A percentile compares a stretch with the other conserved stretches of the same genome.
These are phyloP conservation scores for Globisporangium nunn DNA, from an alignment of 352 stramenopile species.

Conservation along the genomic window DNA sequence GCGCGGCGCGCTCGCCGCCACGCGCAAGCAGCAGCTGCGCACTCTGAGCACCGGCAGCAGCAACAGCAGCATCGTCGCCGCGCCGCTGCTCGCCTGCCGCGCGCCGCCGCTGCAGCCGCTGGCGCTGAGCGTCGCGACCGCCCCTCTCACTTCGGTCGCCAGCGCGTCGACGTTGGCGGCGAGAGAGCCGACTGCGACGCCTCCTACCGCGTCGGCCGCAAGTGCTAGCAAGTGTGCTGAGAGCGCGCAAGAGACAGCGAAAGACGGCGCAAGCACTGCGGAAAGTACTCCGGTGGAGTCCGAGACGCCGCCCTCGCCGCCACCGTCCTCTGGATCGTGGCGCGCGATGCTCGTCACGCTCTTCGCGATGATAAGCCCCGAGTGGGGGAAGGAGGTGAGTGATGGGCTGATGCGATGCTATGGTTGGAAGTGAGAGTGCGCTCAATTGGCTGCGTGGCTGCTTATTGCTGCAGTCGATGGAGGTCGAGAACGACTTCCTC, in stretches of 20 bases:
- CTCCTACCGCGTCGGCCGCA: neutral
- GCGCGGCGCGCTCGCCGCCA: conserved; percentile 19
- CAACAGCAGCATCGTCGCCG: conserved; percentile 5
- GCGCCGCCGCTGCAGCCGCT: neutral
- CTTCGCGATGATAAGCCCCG: conserved; percentile 55
- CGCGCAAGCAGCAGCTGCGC: conserved; percentile 8
- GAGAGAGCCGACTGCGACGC: conserved; percentile 1
- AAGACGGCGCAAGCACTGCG: neutral
- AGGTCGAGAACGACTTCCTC: conserved; percentile 27
- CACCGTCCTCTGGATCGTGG: conserved; percentile 26
- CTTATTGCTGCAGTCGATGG: conserved; percentile 13
- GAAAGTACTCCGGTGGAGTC: conserved; percentile 1
- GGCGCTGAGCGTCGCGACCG: neutral
- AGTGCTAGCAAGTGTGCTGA: neutral
- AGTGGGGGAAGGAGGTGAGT: conserved; percentile 38
- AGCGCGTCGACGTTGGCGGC: conserved; percentile 6
- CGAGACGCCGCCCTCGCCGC: conserved; percentile 6
- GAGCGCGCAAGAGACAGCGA: neutral
- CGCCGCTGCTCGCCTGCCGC: neutral
- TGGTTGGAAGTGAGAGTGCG: neutral
- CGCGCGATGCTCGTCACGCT: conserved; percentile 49
- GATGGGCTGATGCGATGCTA: neutral
- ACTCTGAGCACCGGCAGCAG: conserved; percentile 3
- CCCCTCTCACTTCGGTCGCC: conserved; percentile 5
- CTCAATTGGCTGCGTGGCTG: neutral